Evolutionary conservation across 78 protist species (phyloP), one percentile per base, ranked within the genome.

Genomic region (Dictyostelium capitatum): DNA sequence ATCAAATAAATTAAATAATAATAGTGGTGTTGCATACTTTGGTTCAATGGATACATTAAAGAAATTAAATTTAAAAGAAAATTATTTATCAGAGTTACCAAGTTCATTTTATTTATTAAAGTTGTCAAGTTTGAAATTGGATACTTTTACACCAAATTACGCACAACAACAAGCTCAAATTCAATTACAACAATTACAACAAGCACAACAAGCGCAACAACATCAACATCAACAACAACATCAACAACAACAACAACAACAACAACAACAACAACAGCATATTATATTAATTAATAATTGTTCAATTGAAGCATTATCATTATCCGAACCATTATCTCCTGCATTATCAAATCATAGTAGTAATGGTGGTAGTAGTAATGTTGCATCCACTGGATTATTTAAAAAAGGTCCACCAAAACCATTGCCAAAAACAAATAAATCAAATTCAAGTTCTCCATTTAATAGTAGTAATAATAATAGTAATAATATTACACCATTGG

Each of bases 391-490:
- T 9, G 48, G 67, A 54, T 47, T 47, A 54, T 59, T 43, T 51
- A 67, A 83, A 41, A 70, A 72, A 56, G 48, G 6, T 25, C 80
- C 79, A 8, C 80, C 91, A 37, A 70, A 67, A 72, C 91, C 91
- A n/a, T 56, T 83, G n/a, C 80, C 80, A 12, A n/a, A 32, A 37
- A 73, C 79, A 1, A 73, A 73, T n/a, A 30, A 30, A 6, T 19
- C 46, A 46, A 20, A 73, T 73, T 28, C 28, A 28, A 46, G 59
- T 73, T 43, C 3, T 25, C 43, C 43, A 37, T 37, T 37, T 2
- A 62, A 32, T 23, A 5, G 43, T 11, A 62, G 25, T 25, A 57
- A 8, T 0, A 73, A 46, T 46, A 73, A 47, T 19, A 73, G 59
- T 46, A 73, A 46, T 62, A 62, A 62, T 62, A 62, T 62, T 25